Evolutionary conservation across 1,284 basidiomycete genomes (phyloP).

Genomic region (Chiua sp.): DNA sequence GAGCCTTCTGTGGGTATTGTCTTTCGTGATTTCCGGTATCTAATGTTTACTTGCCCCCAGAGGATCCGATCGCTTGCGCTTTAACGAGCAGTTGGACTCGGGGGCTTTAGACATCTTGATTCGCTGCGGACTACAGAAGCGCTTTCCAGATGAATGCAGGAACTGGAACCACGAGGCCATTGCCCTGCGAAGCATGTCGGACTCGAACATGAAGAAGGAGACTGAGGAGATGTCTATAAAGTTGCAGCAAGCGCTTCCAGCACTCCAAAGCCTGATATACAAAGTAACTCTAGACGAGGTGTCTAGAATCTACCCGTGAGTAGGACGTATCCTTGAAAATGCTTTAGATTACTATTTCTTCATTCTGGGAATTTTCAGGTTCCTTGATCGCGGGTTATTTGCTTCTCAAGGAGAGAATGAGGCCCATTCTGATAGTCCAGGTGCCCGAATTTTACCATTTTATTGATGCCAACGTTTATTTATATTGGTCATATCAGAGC

Average conservation of each 20-base stretch:
- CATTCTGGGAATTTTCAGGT: conserved; percentile 8
- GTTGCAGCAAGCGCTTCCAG: conserved; percentile 6
- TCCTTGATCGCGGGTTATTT: conserved; percentile 21
- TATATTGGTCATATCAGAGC: conserved; percentile 12
- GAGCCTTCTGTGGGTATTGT: conserved; percentile 21
- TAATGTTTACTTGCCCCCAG: conserved; percentile 20
- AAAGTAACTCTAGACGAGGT: conserved; percentile 29
- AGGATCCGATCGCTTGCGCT: conserved; percentile 24
- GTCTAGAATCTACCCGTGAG: conserved; percentile 34
- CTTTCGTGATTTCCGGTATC: neutral
- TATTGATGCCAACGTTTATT: neutral
- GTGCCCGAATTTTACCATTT: conserved; percentile 9
- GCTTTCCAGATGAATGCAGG: conserved; percentile 27
- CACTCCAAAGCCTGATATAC: conserved; percentile 22
- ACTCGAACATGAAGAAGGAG: neutral
- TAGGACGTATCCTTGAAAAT: neutral
- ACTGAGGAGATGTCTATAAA: neutral
- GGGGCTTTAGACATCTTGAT: conserved; percentile 36
- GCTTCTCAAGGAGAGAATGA: neutral
- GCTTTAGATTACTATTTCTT: neutral
- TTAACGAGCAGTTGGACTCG: conserved; percentile 35
- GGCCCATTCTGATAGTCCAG: neutral
- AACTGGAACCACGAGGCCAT: conserved; percentile 26
- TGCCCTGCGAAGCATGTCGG: neutral
- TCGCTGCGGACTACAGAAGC: conserved; percentile 34